phyloP scores from a whole-genome alignment of 805 yeast genomes.

The Ogataea chonburiensis region DNA sequence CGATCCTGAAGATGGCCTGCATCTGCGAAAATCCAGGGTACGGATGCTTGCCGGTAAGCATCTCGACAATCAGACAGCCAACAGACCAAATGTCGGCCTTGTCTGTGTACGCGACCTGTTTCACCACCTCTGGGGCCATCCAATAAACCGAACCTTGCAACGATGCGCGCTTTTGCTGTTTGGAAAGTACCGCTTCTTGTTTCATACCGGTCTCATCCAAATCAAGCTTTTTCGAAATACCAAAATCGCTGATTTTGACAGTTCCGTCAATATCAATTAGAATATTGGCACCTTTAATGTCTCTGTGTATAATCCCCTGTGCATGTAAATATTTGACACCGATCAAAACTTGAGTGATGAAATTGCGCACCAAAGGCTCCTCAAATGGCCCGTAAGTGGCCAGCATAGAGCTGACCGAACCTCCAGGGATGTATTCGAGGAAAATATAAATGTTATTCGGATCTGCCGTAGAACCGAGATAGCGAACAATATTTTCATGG shows the following conservation, averaged over 20 bases:
- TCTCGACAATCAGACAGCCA: conserved; percentile 90
- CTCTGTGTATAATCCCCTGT: conserved; percentile 59
- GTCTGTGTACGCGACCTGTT: conserved; percentile 85
- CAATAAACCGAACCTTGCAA: conserved; percentile 94
- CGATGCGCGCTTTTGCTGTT: conserved; percentile 66
- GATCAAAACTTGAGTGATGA: conserved; percentile 51
- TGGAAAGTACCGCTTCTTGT: conserved; percentile 37
- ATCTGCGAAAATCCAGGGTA: conserved; percentile 92
- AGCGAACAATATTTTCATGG: conserved; percentile 91
- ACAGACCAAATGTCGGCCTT: conserved; percentile 98
- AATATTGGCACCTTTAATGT: conserved; percentile 64
- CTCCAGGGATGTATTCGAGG: conserved; percentile 47
- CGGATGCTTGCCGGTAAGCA: conserved; percentile 96
- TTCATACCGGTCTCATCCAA: conserved; percentile 24
- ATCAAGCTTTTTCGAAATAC: conserved; percentile 56
- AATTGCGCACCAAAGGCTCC: conserved; percentile 56
- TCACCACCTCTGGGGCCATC: conserved; percentile 99
- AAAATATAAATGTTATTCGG: conserved; percentile 74
- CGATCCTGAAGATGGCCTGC: conserved; percentile 96
- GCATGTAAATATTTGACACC: conserved; percentile 58
- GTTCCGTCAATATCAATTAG: conserved; percentile 57
- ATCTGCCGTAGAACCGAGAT: conserved; percentile 83
- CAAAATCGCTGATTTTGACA: conserved; percentile 65
- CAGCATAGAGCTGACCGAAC: conserved; percentile 52
- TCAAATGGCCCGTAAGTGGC: conserved; percentile 60